Conservation (phyloP, 768 basidiomycete genomes). For the Amanita thiersii region DNA sequence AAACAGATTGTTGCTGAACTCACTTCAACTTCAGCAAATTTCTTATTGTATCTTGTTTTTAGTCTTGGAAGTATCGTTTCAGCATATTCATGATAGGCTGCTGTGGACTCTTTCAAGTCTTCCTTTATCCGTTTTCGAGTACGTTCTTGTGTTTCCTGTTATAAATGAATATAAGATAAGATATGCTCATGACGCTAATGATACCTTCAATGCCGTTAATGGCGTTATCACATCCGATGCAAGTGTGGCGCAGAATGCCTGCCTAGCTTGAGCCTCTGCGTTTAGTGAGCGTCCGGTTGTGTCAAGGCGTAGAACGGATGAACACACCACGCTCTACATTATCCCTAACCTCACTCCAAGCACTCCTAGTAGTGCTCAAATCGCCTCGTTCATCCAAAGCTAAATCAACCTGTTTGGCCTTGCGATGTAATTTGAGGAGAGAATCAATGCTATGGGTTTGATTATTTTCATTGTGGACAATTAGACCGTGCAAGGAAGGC, state of each 20-base stretch:
- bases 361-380: slow-evolving; percentile 54
- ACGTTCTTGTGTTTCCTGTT: slow-evolving; percentile 82
- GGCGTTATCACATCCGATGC: slow-evolving; percentile 66
- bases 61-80: slow-evolving; percentile 75
- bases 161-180: slow-evolving; percentile 4
- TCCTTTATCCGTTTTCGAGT: slow-evolving; percentile 91
- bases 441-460: slow-evolving; percentile 53
- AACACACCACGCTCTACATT: slow-evolving; percentile 71
- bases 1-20: neutral
- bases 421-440: slow-evolving; percentile 64
- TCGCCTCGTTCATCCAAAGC: slow-evolving; percentile 68
- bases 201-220: slow-evolving; percentile 55
- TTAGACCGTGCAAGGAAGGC: neutral
- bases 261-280: slow-evolving; percentile 73
- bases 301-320: neutral
- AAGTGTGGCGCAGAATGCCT: slow-evolving; percentile 70
- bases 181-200: slow-evolving; percentile 1
- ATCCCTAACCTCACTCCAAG: slow-evolving; percentile 81
- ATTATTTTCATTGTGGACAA: slow-evolving; percentile 1
- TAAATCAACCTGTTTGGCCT: slow-evolving; percentile 60
- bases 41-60: slow-evolving; percentile 73
- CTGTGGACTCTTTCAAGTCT: slow-evolving; percentile 73
- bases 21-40: slow-evolving; percentile 85
- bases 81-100: slow-evolving; percentile 73
- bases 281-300: neutral